A percentile compares a stretch with the other conserved stretches of the same genome.
These are phyloP conservation scores for Colletotrichum graminicola DNA, from an alignment of 2,329 filamentous ascomycete genomes.

Conservation along the genomic window DNA sequence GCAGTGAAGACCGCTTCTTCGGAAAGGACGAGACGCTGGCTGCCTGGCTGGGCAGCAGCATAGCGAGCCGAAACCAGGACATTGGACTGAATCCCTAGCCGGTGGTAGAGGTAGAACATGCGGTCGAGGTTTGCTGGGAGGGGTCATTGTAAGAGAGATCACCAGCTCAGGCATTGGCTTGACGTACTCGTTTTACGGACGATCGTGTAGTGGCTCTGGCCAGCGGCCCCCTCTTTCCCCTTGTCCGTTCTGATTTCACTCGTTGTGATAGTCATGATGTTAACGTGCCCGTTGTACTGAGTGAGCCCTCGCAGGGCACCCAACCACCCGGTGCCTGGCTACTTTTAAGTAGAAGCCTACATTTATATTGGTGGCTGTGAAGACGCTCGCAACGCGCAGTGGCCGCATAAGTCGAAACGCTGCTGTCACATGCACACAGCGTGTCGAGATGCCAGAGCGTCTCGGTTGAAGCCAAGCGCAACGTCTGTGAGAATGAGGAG, in stretches of 20 bases:
- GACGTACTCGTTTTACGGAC: slow-evolving; percentile 25
- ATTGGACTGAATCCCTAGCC: slow-evolving; percentile 45
- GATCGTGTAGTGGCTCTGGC: slow-evolving; percentile 13
- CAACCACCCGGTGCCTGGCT: not conserved
- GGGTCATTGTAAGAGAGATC: not conserved
- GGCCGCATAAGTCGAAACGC: slow-evolving; percentile 6
- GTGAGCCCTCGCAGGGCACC: not conserved
- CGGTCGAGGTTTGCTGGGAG: slow-evolving; percentile 35
- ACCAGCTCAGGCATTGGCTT: not conserved
- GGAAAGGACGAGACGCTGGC: slow-evolving; percentile 15
- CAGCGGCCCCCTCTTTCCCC: not conserved
- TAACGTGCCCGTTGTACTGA: not conserved
- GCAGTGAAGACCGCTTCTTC: slow-evolving; percentile 41
- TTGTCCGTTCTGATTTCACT: not conserved
- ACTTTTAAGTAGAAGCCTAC: not conserved
- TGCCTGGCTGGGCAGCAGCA: not conserved
- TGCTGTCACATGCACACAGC: not conserved
- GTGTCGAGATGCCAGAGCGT: slow-evolving; percentile 2
- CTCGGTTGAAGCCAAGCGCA: not conserved
- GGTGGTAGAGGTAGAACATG: slow-evolving; percentile 43
- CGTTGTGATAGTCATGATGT: not conserved
- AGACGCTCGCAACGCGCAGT: not conserved
- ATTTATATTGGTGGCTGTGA: not conserved
- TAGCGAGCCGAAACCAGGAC: slow-evolving; percentile 44
- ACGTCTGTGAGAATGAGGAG: slow-evolving; percentile 11